Conservation (phyloP, 768 basidiomycete species). For the Lactarius vividus region DNA sequence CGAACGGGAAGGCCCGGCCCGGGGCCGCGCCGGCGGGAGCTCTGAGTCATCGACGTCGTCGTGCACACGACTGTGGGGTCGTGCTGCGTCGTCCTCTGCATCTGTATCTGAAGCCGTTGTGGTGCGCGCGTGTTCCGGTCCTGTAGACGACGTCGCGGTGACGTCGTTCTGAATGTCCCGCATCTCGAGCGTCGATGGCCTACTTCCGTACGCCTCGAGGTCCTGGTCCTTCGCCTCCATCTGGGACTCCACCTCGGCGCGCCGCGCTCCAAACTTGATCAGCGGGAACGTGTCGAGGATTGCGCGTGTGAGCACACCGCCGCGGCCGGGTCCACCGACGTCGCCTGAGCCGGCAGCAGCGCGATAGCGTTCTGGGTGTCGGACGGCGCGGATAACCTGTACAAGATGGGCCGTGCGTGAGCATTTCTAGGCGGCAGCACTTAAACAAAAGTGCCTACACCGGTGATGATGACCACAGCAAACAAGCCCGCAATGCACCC, state of each 20-base stretch:
- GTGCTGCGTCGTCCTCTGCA: neutral
- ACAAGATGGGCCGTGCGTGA: neutral
- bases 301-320: slow-evolving; percentile 66
- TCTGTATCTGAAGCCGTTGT: neutral
- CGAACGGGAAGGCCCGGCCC: slow-evolving; percentile 24
- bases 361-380: slow-evolving; percentile 88
- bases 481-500: slow-evolving; percentile 86
- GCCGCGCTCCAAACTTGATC: slow-evolving; percentile 67
- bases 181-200: neutral
- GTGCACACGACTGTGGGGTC: neutral
- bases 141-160: neutral
- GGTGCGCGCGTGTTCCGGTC: neutral
- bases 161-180: neutral
- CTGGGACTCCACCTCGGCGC: slow-evolving; percentile 13
- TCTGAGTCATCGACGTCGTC: slow-evolving; percentile 8
- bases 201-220: slow-evolving; percentile 10
- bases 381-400: slow-evolving; percentile 75
- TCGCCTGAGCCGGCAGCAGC: slow-evolving; percentile 46
- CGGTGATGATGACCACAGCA: slow-evolving; percentile 79
- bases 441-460: slow-evolving; percentile 46
- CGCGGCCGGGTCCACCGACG: slow-evolving; percentile 36
- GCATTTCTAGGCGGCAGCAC: neutral
- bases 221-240: slow-evolving; percentile 30
- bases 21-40: slow-evolving; percentile 21
- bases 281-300: slow-evolving; percentile 96